Evolutionary conservation across 495 filamentous ascomycete species (phyloP), one percentile per base, ranked within the genome.

Genomic region (Melanomma pulvis-pyrius): DNA sequence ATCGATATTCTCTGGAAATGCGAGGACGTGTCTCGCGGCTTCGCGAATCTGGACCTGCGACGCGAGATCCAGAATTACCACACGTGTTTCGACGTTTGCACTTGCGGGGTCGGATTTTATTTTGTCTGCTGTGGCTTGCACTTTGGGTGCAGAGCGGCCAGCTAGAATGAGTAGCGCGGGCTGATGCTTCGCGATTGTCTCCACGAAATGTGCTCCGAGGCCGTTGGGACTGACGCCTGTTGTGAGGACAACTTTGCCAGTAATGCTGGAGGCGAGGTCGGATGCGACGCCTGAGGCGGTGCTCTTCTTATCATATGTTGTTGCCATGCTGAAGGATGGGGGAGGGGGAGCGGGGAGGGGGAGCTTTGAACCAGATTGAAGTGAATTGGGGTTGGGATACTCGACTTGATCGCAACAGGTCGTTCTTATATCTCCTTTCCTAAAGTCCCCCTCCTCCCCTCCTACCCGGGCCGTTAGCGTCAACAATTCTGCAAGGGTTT

Each of bases 141-240:
- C 69, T 63, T 82, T 83, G 34, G 75, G 39, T 39, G 69, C 72
- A 12, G 81, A 83, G 0, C 84, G 79, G 0, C 84, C 85, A 1
- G 81, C 83, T 6, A 87, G 76, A 59, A 88, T 82, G 7, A 88
- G 73, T 2, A 79, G 77, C 0, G 63, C 70, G 1, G 85, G 85
- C 1, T 68, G 56, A 57, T 86, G 82, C 0, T 80, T 80, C 12
- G 83, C 85, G 41, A 87, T 78, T 6, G 83, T 79, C 2, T 81
- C 51, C 1, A 82, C 83, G 15, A 84, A 83, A 0, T 78, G 71
- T 29, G 81, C 79, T 0, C 84, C 85, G n/a, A 86, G 79, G 19
- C 83, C 80, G n/a, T 79, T 77, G 12, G 82, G 83, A 53, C 79
- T 78, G 44, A 86, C 79, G 6, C 85, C 74, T 0, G 69, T 71